Percentiles rank a stretch among this genome's conserved stretches.
These are phyloP conservation scores for Yamadazyma trypodendri DNA, from an alignment of 1,139 yeast species.

Conservation along the genomic window DNA sequence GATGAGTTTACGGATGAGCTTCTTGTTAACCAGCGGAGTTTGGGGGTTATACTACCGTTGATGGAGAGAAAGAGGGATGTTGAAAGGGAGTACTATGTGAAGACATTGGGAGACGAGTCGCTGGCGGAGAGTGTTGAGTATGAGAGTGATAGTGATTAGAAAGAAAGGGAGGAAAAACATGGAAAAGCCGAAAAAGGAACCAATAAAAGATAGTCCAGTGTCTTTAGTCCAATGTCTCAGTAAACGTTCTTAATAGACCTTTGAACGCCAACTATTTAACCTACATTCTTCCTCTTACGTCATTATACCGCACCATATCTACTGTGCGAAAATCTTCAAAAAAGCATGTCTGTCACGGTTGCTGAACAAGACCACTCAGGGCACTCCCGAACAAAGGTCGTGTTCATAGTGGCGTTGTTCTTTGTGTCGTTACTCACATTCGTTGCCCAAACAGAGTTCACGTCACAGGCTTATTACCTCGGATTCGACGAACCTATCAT, in stretches of 20 bases:
- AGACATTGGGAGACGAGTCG: conserved; percentile 6
- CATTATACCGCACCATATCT: too few relatives aligned
- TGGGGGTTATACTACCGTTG: conserved; percentile 63
- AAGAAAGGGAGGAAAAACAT: too few relatives aligned
- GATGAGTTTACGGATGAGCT: conserved; percentile 63
- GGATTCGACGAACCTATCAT: conserved; percentile 71
- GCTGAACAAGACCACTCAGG: conserved; percentile 12
- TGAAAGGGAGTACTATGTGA: conserved; percentile 33
- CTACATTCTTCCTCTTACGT: too few relatives aligned
- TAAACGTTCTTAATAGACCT: too few relatives aligned
- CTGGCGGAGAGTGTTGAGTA: conserved; percentile 7
- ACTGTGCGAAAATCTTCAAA: too few relatives aligned
- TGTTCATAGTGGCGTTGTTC: conserved; percentile 58
- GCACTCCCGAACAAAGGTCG: conserved; percentile 38
- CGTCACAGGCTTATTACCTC: conserved; percentile 64
- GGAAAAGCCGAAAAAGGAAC: too few relatives aligned
- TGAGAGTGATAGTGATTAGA: conserved; percentile 16
- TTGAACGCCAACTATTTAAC: too few relatives aligned
- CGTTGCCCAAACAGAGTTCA: conserved; percentile 77
- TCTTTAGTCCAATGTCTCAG: too few relatives aligned
- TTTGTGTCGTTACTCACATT: conserved; percentile 61
- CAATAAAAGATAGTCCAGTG: too few relatives aligned
- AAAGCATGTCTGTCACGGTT: conserved; percentile 15
- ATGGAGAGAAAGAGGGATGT: conserved; percentile 40
- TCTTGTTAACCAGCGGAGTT: conserved; percentile 47